Conservation (phyloP, 2,329 filamentous ascomycete species). For the Xylariaceae sp. region DNA sequence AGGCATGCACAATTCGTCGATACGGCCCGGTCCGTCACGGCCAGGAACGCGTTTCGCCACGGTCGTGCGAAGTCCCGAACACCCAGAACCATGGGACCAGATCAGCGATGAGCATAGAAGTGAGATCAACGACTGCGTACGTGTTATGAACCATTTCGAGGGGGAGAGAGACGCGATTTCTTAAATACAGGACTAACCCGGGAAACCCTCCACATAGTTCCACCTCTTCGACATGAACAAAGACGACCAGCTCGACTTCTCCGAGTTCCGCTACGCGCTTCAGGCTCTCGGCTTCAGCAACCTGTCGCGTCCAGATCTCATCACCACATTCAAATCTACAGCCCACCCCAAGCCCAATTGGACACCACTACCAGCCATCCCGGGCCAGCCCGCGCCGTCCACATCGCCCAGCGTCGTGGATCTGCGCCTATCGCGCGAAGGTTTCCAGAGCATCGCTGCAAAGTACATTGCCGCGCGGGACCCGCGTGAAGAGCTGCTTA, state of each 20-base stretch:
- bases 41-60: slow-evolving; percentile 30
- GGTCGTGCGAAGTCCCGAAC: slow-evolving; percentile 29
- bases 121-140: slow-evolving; percentile 88
- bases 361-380: slow-evolving; percentile 39
- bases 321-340: slow-evolving; percentile 72
- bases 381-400: slow-evolving; percentile 42
- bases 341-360: slow-evolving; percentile 65
- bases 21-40: slow-evolving; percentile 28
- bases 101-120: slow-evolving; percentile 85
- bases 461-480: slow-evolving; percentile 76
- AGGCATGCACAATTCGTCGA: slow-evolving; percentile 27
- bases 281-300: slow-evolving; percentile 87
- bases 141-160: slow-evolving; percentile 32
- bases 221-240: slow-evolving; percentile 95
- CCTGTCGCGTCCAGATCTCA: slow-evolving; percentile 78
- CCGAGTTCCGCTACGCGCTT: slow-evolving; percentile 94
- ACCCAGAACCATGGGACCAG: slow-evolving; percentile 36
- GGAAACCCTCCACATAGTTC: slow-evolving; percentile 53
- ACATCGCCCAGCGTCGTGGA: slow-evolving; percentile 54
- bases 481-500: slow-evolving; percentile 82
- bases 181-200: too few species aligned
- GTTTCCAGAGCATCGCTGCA: slow-evolving; percentile 72
- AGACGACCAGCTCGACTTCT: slow-evolving; percentile 90
- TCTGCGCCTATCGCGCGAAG: slow-evolving; percentile 67
- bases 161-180: background rate